These are phyloP conservation scores for Chlamydomonas asymmetrica DNA, from an alignment of 139 green algal species.

Conservation along the genomic window DNA sequence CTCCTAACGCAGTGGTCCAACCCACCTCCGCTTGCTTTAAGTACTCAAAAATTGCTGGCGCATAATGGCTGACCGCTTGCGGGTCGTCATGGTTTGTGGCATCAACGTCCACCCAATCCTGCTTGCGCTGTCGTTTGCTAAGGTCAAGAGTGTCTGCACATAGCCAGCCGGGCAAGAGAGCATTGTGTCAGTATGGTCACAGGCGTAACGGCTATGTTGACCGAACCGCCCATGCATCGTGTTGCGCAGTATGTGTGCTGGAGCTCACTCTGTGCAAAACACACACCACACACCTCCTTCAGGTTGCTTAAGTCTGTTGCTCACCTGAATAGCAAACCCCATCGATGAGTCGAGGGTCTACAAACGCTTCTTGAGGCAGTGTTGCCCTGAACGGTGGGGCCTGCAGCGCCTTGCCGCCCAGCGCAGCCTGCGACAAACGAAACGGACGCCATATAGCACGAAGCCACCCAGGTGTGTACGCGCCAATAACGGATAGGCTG, in stretches of 20 bases:
- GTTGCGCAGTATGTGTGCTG: not conserved
- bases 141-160: not conserved
- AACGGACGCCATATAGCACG: not conserved
- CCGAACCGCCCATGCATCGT: not conserved
- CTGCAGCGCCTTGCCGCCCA: not conserved
- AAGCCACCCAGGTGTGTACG: not conserved
- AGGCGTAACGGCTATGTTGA: not conserved
- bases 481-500: no score
- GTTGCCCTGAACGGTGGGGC: not conserved
- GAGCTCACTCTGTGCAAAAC: not conserved
- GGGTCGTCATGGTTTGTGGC: slow-evolving; percentile 64
- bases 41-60: slow-evolving; percentile 74
- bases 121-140: slow-evolving; percentile 7
- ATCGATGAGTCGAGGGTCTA: slow-evolving; percentile 24
- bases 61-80: slow-evolving; percentile 77
- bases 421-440: not conserved
- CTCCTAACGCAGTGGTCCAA: not conserved
- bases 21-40: slow-evolving; percentile 67
- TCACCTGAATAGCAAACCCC: slow-evolving; percentile 11
- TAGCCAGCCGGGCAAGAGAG: not conserved
- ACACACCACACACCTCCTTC: not conserved
- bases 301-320: not conserved
- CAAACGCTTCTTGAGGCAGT: slow-evolving; percentile 5
- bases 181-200: not conserved
- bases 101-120: slow-evolving; percentile 76